Evolutionary conservation across 2,329 filamentous ascomycete species (phyloP).

Genomic region (Trichoderma sp.): DNA sequence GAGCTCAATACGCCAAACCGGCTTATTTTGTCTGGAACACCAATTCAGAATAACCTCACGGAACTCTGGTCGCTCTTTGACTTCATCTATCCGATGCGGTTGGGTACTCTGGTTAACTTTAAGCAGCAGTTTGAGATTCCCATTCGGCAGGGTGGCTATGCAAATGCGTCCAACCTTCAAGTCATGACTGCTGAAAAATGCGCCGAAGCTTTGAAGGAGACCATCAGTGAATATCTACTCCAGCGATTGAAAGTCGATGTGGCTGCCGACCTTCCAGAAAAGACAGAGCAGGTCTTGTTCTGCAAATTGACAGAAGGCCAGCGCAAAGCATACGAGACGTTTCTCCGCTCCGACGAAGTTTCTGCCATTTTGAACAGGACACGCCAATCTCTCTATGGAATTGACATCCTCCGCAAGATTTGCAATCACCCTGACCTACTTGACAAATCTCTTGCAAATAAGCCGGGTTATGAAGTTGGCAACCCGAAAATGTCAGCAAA

Average conservation of each 20-base stretch:
- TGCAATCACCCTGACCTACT: constrained; percentile 95
- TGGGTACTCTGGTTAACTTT: constrained; percentile 90
- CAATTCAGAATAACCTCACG: constrained; percentile 94
- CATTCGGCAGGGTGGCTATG: constrained; percentile 89
- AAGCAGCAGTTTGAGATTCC: constrained; percentile 89
- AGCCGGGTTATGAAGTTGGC: constrained; percentile 73
- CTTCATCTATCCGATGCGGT: constrained; percentile 93
- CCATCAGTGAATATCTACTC: constrained; percentile 88
- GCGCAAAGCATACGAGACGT: constrained; percentile 74
- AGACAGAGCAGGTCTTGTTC: constrained; percentile 94
- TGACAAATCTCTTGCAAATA: constrained; percentile 56
- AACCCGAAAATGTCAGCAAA: constrained; percentile 80
- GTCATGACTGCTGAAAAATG: constrained; percentile 94
- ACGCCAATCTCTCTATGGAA: constrained; percentile 80
- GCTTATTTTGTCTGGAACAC: constrained; percentile 91
- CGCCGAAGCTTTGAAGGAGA: constrained; percentile 88
- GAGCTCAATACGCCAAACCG: constrained; percentile 86
- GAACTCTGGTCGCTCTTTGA: constrained; percentile 98
- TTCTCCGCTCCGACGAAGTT: constrained; percentile 81
- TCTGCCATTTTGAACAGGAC: constrained; percentile 73
- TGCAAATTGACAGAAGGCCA: constrained; percentile 83
- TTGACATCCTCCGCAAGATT: constrained; percentile 90
- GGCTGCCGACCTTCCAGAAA: constrained; percentile 87
- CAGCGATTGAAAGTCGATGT: constrained; percentile 94
- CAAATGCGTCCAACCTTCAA: constrained; percentile 89